Percentiles rank a stretch among this genome's conserved stretches.
phyloP scores from a whole-genome alignment of 495 filamentous ascomycete species.

The Cudoniella acicularis region DNA sequence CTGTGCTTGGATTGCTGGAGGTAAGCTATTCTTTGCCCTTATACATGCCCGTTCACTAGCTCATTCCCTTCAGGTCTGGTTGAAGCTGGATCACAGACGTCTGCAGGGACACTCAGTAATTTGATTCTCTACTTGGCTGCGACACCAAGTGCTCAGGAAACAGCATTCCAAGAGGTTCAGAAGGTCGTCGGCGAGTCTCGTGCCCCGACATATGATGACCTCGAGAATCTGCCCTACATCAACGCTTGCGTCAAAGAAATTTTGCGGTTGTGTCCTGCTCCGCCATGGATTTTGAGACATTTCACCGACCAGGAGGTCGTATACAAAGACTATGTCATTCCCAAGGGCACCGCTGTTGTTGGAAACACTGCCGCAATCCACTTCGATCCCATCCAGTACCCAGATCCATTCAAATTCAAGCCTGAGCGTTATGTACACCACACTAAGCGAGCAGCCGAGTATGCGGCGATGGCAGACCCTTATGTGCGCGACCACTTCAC shows the following conservation, averaged over 20 bases:
- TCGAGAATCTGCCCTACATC: slow-evolving; percentile 38
- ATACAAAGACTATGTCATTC: slow-evolving; percentile 44
- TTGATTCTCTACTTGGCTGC: not conserved
- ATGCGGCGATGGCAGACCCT: slow-evolving; percentile 39
- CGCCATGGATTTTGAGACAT: slow-evolving; percentile 58
- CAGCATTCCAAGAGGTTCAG: slow-evolving; percentile 27
- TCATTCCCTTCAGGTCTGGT: too few relatives aligned
- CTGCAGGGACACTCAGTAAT: not conserved
- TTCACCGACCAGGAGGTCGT: slow-evolving; percentile 53
- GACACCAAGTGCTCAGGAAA: slow-evolving; percentile 25
- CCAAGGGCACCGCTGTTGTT: slow-evolving; percentile 38
- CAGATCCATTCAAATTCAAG: slow-evolving; percentile 43
- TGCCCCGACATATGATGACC: slow-evolving; percentile 36
- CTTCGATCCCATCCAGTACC: slow-evolving; percentile 29
- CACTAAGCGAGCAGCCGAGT: slow-evolving; percentile 35
- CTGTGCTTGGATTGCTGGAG: not conserved
- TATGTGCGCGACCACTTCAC: slow-evolving; percentile 38
- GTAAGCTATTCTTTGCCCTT: not conserved
- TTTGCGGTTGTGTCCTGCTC: slow-evolving; percentile 45
- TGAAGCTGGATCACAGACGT: not conserved
- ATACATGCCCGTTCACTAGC: not conserved
- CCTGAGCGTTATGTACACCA: slow-evolving; percentile 33
- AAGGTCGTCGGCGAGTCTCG: slow-evolving; percentile 30
- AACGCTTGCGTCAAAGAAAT: slow-evolving; percentile 33
- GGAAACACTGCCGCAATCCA: slow-evolving; percentile 41